phyloP scores from a whole-genome alignment of 495 filamentous ascomycete genomes.

The Trichoderma orchidacearum region DNA sequence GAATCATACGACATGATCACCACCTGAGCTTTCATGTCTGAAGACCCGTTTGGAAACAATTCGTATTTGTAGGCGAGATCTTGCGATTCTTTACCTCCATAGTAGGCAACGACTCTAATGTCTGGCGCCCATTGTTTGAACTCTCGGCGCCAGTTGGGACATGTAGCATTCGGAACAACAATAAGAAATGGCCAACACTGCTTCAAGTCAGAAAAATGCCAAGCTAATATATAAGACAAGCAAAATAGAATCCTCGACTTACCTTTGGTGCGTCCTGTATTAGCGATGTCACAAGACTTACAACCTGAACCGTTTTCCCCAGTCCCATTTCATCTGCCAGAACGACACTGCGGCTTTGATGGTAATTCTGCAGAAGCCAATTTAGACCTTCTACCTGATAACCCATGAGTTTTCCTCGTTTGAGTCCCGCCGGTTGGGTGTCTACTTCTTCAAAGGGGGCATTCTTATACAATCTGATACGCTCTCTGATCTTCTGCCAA shows the following conservation, averaged over 20 bases:
- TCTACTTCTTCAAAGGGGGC: conserved; percentile 56
- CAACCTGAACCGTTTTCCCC: conserved; percentile 94
- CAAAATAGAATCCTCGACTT: background rate
- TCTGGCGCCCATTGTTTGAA: conserved; percentile 87
- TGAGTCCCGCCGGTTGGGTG: conserved; percentile 59
- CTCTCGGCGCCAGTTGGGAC: conserved; percentile 93
- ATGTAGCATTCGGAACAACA: conserved; percentile 88
- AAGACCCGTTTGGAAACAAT: conserved; percentile 49
- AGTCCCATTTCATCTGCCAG: conserved; percentile 98
- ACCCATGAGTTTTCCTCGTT: conserved; percentile 71
- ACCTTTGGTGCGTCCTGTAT: conserved; percentile 50
- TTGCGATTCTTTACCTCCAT: conserved; percentile 58
- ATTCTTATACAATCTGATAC: conserved; percentile 45
- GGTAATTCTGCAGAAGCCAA: conserved; percentile 92
- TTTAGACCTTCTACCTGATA: conserved; percentile 93
- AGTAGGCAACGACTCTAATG: conserved; percentile 81
- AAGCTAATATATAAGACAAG: background rate
- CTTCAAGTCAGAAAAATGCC: background rate
- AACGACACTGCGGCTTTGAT: conserved; percentile 70
- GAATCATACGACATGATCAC: conserved; percentile 93
- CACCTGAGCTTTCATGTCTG: conserved; percentile 66
- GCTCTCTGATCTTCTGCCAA: conserved; percentile 38
- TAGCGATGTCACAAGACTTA: conserved; percentile 68
- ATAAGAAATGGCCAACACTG: conserved; percentile 81
- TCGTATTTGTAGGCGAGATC: conserved; percentile 63